A percentile compares a stretch with the other conserved stretches of the same genome.
phyloP scores from a whole-genome alignment of 208 protist species.

The Acanthamoeba lugdunensis region DNA sequence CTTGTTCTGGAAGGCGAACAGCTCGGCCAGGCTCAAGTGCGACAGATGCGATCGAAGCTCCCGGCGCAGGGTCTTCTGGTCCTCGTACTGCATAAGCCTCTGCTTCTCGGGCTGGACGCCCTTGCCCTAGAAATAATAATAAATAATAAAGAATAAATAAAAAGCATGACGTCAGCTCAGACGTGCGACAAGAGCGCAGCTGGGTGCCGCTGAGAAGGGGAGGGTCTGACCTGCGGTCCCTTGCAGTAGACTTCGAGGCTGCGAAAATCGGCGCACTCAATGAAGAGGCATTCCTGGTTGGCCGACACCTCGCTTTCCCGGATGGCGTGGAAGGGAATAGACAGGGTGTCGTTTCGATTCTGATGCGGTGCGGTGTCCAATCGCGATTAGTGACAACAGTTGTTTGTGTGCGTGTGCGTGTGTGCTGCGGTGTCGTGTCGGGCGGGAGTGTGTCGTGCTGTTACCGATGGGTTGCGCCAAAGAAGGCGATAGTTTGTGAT shows the following conservation, averaged over 20 bases:
- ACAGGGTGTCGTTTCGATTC: constrained; percentile 26
- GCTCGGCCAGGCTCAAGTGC: not conserved
- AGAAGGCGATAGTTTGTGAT: constrained; percentile 69
- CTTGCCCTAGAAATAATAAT: not conserved
- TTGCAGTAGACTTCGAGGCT: constrained; percentile 66
- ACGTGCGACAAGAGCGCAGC: not conserved
- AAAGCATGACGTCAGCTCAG: not conserved
- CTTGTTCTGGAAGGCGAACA: constrained; percentile 68
- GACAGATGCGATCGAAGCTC: constrained; percentile 39
- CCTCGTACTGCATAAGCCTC: constrained; percentile 18
- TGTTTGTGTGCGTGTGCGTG: too few relatives aligned
- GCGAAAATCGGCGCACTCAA: constrained; percentile 41
- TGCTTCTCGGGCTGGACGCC: constrained; percentile 5
- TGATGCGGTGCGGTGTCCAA: not conserved
- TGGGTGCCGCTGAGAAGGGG: not conserved
- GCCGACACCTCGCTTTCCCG: constrained; percentile 14
- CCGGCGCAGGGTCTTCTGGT: constrained; percentile 36
- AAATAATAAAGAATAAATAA: not conserved
- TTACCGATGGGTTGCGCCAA: constrained; percentile 59
- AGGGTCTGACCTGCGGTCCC: not conserved
- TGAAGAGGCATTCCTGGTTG: constrained; percentile 37
- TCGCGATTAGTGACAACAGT: too few relatives aligned
- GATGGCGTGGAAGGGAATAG: constrained; percentile 8
- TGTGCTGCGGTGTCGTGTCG: not conserved
- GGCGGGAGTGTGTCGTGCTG: not conserved